Evolutionary conservation across 805 yeast species (phyloP), one percentile per base, ranked within the genome.

Genomic region (Nakazawaea sp.): DNA sequence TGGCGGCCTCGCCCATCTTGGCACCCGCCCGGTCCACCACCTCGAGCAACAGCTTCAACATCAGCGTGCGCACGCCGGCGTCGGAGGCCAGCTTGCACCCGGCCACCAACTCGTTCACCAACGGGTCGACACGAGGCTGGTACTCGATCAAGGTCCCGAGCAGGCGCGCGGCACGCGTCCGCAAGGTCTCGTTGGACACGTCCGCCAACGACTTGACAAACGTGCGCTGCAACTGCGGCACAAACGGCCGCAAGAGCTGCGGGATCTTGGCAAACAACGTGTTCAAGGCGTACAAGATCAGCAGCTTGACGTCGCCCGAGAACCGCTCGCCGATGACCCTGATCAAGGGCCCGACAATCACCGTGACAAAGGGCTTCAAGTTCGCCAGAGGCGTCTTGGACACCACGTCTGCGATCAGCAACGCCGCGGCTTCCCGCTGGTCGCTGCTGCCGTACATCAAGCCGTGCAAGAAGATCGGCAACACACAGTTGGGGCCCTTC

Each of bases 311-410:
- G 48, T 88, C 96, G 43, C 95, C 72, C 13, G 81, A 74, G 47
- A 86, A 90, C 59, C 96, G 78, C 60, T 92, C 99, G 53, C 99
- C 98, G 53, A 90, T 85, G 40, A 90, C 95, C 70, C 99, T 87
- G 61, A 92, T 92, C 53, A 92, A 71, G 27, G 98, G 98, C 62
- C 99, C 99, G 19, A 96, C 89, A 45, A 94, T 86, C 19, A 78
- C 78, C 7, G 97, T 90, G 17, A 94, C 96, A 60, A 80, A 85
- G 24, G 96, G 85, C 58, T 79, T 84, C 59, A 92, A 73, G 42
- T 72, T 77, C 9, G 74, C 68, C n/a, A 92, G 79, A 16, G 92
- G 92, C 0, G 97, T 85, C 50, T 87, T 78, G 32, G 80, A 82
- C 32, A 89, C 83, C 41, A 92, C 64, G 51, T 81, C 89, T 4